Evolutionary conservation across 1,139 yeast genomes (phyloP).

Genomic region (Taiozyma sp.): DNA sequence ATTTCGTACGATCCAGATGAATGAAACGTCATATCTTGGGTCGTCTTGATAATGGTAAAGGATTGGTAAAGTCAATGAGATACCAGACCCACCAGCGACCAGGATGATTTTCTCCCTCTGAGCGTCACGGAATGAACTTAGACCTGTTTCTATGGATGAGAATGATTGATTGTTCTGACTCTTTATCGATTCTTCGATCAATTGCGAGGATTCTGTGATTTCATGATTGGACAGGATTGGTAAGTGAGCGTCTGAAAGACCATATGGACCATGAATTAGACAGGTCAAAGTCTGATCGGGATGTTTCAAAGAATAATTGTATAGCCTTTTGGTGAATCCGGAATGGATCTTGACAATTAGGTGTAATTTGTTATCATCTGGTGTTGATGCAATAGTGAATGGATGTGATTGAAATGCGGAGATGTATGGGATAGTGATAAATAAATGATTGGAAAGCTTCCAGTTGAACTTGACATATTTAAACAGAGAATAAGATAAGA

Average conservation of each 20-base stretch:
- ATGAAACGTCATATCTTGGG: constrained; percentile 12
- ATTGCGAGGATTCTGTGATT: background rate
- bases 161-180: constrained; percentile 1
- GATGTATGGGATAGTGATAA: constrained; percentile 18
- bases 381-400: constrained; percentile 21
- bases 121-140: background rate
- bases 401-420: constrained; percentile 21
- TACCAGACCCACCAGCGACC: constrained; percentile 23
- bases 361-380: constrained; percentile 9
- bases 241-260: constrained; percentile 14
- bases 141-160: background rate
- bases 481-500: constrained; percentile 3
- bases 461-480: constrained; percentile 12
- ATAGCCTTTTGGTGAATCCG: constrained; percentile 20
- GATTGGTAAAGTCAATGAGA: constrained; percentile 19
- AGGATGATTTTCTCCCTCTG: constrained; percentile 14
- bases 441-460: constrained; percentile 20
- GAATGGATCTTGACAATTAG: constrained; percentile 17
- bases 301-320: constrained; percentile 1
- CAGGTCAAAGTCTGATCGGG: constrained; percentile 11
- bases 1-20: constrained; percentile 8
- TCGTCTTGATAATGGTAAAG: constrained; percentile 5
- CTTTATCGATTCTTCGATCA: background rate
- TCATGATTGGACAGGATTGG: constrained; percentile 7
- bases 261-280: constrained; percentile 24